Evolutionary conservation across 2,329 filamentous ascomycete species (phyloP), one percentile per base, ranked within the genome.

Genomic region (Alternaria angustiovoidea): DNA sequence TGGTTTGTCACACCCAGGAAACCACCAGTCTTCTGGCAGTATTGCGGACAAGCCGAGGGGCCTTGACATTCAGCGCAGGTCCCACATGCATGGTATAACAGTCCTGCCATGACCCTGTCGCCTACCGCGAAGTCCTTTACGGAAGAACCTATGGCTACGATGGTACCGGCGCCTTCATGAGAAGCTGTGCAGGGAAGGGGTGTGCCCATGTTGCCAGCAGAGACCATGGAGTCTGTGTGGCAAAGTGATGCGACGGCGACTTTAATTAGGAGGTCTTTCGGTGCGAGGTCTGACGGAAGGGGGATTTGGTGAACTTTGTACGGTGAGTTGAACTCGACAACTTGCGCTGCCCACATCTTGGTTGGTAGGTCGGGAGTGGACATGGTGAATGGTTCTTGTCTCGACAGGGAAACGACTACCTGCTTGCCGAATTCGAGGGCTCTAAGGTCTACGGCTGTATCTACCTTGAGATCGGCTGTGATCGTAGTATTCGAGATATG

Each of bases 201-300:
- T 0, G 81, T 80, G 7, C 71, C 74, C 71, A 88, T 84, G 46
- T 81, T 73, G 48, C 87, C 87, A 2, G 78, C 68, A 7, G 69
- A 66, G 4, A 88, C 85, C 84, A 88, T 86, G 61, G 75, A 74
- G 76, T 89, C 87, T 1, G 87, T 89, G 77, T 89, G 87, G 77
- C 87, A 89, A 69, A 88, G 82, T 1, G 85, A 87, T 9, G 85
- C 86, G 16, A 86, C 85, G 55, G 85, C 86, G 52, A 87, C 79
- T 72, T 86, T 87, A 68, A 89, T 80, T 36, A 89, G 82, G n/a
- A 90, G 77, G 63, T 89, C 87, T 64, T 84, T 68, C 0, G 83
- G 80, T 5, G 76, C 73, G 16, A 87, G 81, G 16, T 73, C 57
- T 8, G 74, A 71, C 7, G 86, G 86, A 1, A 84, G 81, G 12